These are phyloP conservation scores for Hypsizygus ulmarius DNA, from an alignment of 1,284 basidiomycete species.

Conservation along the genomic window DNA sequence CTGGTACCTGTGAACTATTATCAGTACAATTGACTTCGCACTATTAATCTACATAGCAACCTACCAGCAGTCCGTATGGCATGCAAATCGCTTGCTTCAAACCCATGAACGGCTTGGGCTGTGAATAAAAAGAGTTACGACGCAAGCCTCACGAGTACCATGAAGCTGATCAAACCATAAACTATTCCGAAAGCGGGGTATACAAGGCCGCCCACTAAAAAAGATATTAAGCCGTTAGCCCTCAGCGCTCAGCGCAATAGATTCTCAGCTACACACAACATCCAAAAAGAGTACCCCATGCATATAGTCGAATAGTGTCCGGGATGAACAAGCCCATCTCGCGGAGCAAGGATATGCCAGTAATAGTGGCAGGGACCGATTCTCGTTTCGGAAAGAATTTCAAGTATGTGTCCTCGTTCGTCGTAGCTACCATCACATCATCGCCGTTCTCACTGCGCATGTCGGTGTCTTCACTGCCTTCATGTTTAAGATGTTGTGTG, in stretches of 20 bases:
- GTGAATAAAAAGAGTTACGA: too few species aligned
- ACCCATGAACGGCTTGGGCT: slow-evolving; percentile 62
- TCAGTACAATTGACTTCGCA: neutral
- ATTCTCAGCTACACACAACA: slow-evolving; percentile 23
- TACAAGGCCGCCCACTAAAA: slow-evolving; percentile 65
- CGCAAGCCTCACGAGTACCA: too few species aligned
- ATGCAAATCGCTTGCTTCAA: slow-evolving; percentile 45
- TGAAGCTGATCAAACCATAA: too few species aligned
- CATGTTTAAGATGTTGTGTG: slow-evolving; percentile 79
- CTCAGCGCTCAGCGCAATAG: too few species aligned
- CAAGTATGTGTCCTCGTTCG: slow-evolving; percentile 62
- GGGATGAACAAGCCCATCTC: too few species aligned
- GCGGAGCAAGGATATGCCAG: slow-evolving; percentile 24
- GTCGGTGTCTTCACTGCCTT: slow-evolving; percentile 46
- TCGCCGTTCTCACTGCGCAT: slow-evolving; percentile 35
- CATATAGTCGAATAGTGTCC: too few species aligned
- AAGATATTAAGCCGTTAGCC: too few species aligned
- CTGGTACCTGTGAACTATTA: slow-evolving; percentile 2
- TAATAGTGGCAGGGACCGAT: slow-evolving; percentile 59
- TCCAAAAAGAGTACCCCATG: too few species aligned
- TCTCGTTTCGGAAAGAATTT: slow-evolving; percentile 69
- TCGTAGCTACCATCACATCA: slow-evolving; percentile 52
- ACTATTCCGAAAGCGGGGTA: slow-evolving; percentile 88
- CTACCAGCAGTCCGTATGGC: slow-evolving; percentile 52
- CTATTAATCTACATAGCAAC: slow-evolving; percentile 67